Conservation (phyloP, 176 grass and related monocot genomes). For the Rhynchospora tenuis region DNA sequence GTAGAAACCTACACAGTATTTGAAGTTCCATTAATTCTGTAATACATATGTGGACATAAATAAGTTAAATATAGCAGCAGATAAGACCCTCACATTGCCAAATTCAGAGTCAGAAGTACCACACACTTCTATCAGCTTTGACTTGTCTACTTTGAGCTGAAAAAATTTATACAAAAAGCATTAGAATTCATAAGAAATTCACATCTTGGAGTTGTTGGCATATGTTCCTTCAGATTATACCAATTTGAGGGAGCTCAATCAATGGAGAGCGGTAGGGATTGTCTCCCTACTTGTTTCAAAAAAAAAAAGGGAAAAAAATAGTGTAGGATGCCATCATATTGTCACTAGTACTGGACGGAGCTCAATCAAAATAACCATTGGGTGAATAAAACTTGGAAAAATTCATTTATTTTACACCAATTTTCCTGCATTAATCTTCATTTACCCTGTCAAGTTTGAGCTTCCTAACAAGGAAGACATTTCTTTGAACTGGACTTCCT, state of each 20-base stretch:
- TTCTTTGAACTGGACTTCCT: not conserved
- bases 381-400: not conserved
- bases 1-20: constrained; percentile 56
- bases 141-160: constrained; percentile 92
- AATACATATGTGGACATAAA: not conserved
- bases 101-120: constrained; percentile 88
- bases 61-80: not conserved
- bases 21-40: constrained; percentile 27
- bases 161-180: not conserved
- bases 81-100: constrained; percentile 45
- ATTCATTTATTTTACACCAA: not conserved
- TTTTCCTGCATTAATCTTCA: not conserved
- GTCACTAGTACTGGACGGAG: not conserved
- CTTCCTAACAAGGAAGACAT: not conserved
- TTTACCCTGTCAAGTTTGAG: not conserved
- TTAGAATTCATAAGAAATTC: not conserved
- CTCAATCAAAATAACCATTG: not conserved
- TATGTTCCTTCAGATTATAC: not conserved
- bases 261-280: too few relatives aligned
- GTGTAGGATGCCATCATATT: not conserved
- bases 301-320: not conserved
- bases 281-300: too few relatives aligned
- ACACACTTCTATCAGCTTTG: constrained; percentile 81
- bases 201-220: not conserved
- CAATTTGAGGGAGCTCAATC: too few relatives aligned